Base-by-base conservation (phyloP, 2,329 filamentous ascomycete species). In the Bipolaris gigantea region DNA sequence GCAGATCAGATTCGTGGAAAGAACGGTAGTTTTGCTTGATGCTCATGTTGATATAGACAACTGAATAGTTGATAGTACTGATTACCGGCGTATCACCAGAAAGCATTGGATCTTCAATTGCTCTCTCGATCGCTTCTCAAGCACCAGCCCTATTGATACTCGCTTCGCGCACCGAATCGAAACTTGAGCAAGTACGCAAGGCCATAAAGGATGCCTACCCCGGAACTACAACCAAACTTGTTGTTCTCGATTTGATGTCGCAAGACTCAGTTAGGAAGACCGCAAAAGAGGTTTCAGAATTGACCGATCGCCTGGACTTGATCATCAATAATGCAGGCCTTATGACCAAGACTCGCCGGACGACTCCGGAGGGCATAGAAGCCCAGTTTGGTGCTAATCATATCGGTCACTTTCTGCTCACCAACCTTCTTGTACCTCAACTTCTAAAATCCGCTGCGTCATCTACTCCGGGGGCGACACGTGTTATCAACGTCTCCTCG, bases 361-460 rank as follows among this genome's bases (percentile, higher is more conserved):
- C 63, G 0, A 79, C 78, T 0, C 60, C 64, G 23, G 77, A 81
- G 40, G 76, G 75, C n/a, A 77, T 78, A 52, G 79, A 81, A 62
- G 69, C 75, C 7, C 77, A 80, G 50, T 77, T 81, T 44, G 79
- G 76, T 19, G 75, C 71, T 4, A 80, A 80, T 53, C 77, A 81
- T 57, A 65, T 81, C 34, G 80, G 77, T 3, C 79, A 80, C 56
- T 77, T 78, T 7, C 67, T 80, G 0, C 60, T 81, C 8, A 79
- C 74, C 7, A 76, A 75, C 32, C 63, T 78, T 1, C 67, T 82
- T 1, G 59, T 78, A 9, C 75, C 75, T 1, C 68, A 66, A 1
- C 64, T 81, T 25, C 61, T 74, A 15, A 40, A 50, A 6, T 59
- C 62, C 7, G 61, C 67, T 2, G 62, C 70, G 19, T 75, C 77